Percentiles rank a stretch among this genome's conserved stretches.
Evolutionary conservation across 495 filamentous ascomycete genomes (phyloP).

Genomic region (Neurospora sp.): DNA sequence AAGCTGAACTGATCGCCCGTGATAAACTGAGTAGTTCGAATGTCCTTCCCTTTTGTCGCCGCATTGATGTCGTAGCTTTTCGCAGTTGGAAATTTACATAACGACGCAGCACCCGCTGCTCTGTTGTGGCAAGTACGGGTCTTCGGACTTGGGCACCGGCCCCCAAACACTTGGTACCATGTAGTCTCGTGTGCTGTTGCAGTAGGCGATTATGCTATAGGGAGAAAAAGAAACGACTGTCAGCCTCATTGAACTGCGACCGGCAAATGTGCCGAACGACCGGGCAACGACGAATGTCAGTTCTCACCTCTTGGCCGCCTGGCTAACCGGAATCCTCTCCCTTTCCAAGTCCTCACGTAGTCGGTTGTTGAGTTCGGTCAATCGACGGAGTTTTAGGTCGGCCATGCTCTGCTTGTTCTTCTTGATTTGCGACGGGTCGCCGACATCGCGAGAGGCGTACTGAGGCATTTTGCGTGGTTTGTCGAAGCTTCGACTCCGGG

Average conservation of each 20-base stretch:
- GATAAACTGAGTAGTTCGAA: not conserved
- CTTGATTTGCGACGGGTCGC: slow-evolving; percentile 61
- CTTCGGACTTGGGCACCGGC: slow-evolving; percentile 81
- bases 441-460: slow-evolving; percentile 46
- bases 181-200: slow-evolving; percentile 91
- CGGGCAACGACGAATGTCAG: not conserved
- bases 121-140: slow-evolving; percentile 93
- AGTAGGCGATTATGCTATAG: slow-evolving; percentile 85
- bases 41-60: not conserved
- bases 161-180: slow-evolving; percentile 99
- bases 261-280: not conserved
- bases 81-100: slow-evolving; percentile 49
- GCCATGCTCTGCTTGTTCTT: slow-evolving; percentile 99
- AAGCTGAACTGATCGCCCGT: not conserved
- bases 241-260: not conserved
- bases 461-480: slow-evolving; percentile 36
- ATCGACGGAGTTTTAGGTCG: slow-evolving; percentile 87
- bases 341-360: slow-evolving; percentile 91
- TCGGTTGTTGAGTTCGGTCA: slow-evolving; percentile 92
- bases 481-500: slow-evolving; percentile 12
- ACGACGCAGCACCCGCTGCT: slow-evolving; percentile 83
- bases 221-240: not conserved
- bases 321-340: slow-evolving; percentile 88
- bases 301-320: slow-evolving; percentile 79
- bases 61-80: not conserved